Evolutionary conservation across 1,139 yeast genomes (phyloP).

Genomic region (Hansenula sp.): DNA sequence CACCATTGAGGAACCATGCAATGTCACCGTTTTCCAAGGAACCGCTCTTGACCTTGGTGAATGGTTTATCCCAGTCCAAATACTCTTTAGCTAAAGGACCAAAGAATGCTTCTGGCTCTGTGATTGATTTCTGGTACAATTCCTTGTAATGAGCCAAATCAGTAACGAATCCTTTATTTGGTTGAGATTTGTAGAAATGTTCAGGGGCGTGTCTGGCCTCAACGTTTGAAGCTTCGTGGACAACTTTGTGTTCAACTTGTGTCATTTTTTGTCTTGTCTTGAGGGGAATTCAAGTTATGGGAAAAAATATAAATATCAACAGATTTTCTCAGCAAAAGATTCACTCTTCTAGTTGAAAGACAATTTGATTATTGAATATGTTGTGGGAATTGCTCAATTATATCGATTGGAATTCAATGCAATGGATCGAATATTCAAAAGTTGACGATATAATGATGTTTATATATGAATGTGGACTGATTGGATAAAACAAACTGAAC

Average conservation of each 20-base stretch:
- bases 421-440: neutral
- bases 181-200: slow-evolving; percentile 72
- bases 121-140: slow-evolving; percentile 72
- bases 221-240: slow-evolving; percentile 78
- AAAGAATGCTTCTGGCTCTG: slow-evolving; percentile 80
- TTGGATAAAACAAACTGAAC: neutral
- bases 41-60: slow-evolving; percentile 69
- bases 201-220: slow-evolving; percentile 63
- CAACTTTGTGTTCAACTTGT: slow-evolving; percentile 37
- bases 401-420: neutral
- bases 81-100: slow-evolving; percentile 78
- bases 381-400: neutral
- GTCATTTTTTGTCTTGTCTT: neutral
- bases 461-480: slow-evolving; percentile 1
- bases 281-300: neutral
- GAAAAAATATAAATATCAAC: neutral
- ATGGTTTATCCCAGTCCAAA: slow-evolving; percentile 82
- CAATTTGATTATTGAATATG: too few relatives aligned
- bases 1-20: slow-evolving; percentile 93
- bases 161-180: slow-evolving; percentile 45
- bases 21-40: slow-evolving; percentile 74
- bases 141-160: slow-evolving; percentile 65
- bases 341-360: too few relatives aligned
- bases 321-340: too few relatives aligned
- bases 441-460: neutral